Evolutionary conservation across 2,329 filamentous ascomycete genomes (phyloP).

Genomic region (Periconia digitata): DNA sequence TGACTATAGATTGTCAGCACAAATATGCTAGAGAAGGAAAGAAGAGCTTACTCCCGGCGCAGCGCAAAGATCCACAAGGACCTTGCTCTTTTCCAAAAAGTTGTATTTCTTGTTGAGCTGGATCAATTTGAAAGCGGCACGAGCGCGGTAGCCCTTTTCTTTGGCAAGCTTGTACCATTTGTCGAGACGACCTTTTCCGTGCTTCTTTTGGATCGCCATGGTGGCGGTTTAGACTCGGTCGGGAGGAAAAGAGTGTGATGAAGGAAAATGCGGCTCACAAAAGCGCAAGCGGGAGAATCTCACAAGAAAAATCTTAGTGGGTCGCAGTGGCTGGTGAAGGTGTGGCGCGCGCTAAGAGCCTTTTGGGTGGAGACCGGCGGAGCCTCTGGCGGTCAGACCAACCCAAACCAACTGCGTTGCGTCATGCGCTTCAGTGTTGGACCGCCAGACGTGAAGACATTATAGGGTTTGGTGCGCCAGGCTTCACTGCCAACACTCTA

Average conservation of each 20-base stretch:
- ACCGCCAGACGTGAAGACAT: conserved; percentile 8
- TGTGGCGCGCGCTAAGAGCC: conserved; percentile 4
- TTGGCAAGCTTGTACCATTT: conserved; percentile 99
- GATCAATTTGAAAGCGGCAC: conserved; percentile 96
- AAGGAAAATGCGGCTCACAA: conserved; percentile 9
- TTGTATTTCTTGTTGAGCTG: conserved; percentile 99
- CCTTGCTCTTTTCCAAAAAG: conserved; percentile 95
- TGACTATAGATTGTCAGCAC: conserved; percentile 54
- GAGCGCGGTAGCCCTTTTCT: conserved; percentile 93
- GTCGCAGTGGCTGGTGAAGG: conserved; percentile 4
- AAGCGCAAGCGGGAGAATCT: not conserved
- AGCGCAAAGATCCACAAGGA: conserved; percentile 94
- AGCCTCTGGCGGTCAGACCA: conserved; percentile 12
- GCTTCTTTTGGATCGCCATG: conserved; percentile 99
- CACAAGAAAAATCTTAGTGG: conserved; percentile 16
- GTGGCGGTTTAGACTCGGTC: conserved; percentile 15
- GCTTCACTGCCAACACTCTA: no score
- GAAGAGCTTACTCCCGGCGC: conserved; percentile 69
- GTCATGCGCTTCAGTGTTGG: conserved; percentile 15
- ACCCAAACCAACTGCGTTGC: no score
- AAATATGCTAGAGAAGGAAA: not conserved
- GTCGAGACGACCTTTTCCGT: conserved; percentile 96
- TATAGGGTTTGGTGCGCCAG: no score
- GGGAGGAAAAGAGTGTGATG: no score
- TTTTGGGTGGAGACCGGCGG: no score